phyloP scores from a whole-genome alignment of 2,329 filamentous ascomycete species.

The Fonsecaea nubica region DNA sequence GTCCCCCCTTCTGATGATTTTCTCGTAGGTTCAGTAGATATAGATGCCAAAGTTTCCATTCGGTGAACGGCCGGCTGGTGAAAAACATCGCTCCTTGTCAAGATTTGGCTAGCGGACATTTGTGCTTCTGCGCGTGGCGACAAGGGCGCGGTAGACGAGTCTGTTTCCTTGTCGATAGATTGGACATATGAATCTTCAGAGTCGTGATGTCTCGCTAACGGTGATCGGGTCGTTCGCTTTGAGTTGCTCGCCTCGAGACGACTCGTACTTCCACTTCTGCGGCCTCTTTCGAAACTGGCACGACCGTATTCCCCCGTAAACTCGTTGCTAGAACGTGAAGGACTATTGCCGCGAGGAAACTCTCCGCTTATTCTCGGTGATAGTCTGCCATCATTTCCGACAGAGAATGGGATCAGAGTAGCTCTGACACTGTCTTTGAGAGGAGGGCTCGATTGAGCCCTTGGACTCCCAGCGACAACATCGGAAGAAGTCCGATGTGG shows the following conservation, averaged over 20 bases:
- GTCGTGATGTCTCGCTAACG: slow-evolving; percentile 62
- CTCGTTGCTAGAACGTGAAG: slow-evolving; percentile 45
- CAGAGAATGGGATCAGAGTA: slow-evolving; percentile 63
- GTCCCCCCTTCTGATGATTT: slow-evolving; percentile 41
- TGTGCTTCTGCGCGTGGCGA: slow-evolving; percentile 71
- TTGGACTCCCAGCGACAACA: slow-evolving; percentile 20
- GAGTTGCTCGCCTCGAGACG: slow-evolving; percentile 60
- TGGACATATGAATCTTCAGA: slow-evolving; percentile 78
- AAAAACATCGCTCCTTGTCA: slow-evolving; percentile 87
- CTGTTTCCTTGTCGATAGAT: slow-evolving; percentile 74
- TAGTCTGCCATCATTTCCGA: slow-evolving; percentile 52
- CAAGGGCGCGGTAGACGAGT: slow-evolving; percentile 73
- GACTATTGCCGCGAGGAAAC: slow-evolving; percentile 49
- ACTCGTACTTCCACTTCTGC: slow-evolving; percentile 69
- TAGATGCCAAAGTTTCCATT: slow-evolving; percentile 41
- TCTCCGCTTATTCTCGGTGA: slow-evolving; percentile 56
- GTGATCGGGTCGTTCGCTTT: slow-evolving; percentile 57
- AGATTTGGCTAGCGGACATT: slow-evolving; percentile 87
- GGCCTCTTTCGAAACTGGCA: slow-evolving; percentile 48
- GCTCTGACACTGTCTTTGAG: slow-evolving; percentile 66
- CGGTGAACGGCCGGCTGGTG: slow-evolving; percentile 72
- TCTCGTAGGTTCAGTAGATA: slow-evolving; percentile 53
- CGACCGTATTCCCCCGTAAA: slow-evolving; percentile 40
- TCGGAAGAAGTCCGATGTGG: slow-evolving; percentile 26
- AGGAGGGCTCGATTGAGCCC: slow-evolving; percentile 32